These are phyloP conservation scores for Gossypium raimondii DNA, from an alignment of 345 rosid species.

Conservation along the genomic window DNA sequence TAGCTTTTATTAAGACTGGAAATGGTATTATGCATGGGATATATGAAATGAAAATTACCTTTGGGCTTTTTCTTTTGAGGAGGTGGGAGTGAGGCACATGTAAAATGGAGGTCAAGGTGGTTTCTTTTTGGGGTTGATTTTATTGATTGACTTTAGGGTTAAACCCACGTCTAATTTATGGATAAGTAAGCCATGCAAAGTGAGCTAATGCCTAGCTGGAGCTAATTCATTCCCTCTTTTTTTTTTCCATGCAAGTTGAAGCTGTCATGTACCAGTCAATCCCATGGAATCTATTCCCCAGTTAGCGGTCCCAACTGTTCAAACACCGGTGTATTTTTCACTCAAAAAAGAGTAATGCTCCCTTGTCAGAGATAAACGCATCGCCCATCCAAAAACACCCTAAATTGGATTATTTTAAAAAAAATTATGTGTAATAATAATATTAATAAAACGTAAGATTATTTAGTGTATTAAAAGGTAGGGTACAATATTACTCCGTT, in stretches of 20 bases:
- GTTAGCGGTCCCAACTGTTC: not conserved
- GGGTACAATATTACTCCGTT: too few species aligned
- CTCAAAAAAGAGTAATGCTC: too few species aligned
- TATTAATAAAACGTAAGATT: too few species aligned
- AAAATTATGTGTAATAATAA: too few species aligned
- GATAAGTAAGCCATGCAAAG: not conserved
- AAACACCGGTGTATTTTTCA: not conserved
- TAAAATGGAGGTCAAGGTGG: not conserved
- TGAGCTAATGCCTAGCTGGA: not conserved
- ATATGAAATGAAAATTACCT: not conserved
- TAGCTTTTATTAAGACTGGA: too few species aligned
- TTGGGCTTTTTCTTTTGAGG: too few species aligned
- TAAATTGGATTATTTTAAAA: too few species aligned
- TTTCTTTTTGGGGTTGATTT: not conserved
- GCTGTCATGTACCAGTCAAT: not conserved
- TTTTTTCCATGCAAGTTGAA: not conserved
- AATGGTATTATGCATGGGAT: not conserved
- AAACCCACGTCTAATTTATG: not conserved
- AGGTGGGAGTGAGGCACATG: too few species aligned
- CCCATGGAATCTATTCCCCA: not conserved
- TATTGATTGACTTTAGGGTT: not conserved
- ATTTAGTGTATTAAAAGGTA: too few species aligned
- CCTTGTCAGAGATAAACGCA: too few species aligned
- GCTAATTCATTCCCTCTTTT: not conserved
- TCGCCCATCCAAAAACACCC: rapidly evolving